These are phyloP conservation scores for Xylariaceae sp. DNA, from an alignment of 2,329 filamentous ascomycete species.

Conservation along the genomic window DNA sequence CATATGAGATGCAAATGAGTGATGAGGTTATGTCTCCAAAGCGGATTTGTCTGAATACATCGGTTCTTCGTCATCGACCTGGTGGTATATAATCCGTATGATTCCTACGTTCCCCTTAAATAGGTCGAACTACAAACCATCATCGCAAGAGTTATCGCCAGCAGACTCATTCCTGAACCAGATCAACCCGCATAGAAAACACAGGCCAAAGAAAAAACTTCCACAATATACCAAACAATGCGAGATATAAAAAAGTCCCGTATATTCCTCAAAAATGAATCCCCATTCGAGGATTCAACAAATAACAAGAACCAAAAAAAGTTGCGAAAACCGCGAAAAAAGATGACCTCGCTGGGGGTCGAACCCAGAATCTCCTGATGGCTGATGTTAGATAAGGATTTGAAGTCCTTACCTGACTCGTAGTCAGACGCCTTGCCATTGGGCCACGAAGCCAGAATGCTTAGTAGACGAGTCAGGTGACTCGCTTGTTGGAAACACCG, in stretches of 20 bases:
- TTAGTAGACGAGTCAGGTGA: background rate
- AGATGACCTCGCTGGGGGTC: slow-evolving; percentile 20
- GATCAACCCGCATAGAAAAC: too few species aligned
- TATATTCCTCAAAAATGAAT: too few species aligned
- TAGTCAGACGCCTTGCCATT: slow-evolving; percentile 43
- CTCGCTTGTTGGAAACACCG: background rate
- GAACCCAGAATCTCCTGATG: slow-evolving; percentile 23
- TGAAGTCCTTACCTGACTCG: slow-evolving; percentile 21
- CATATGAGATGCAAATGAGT: background rate
- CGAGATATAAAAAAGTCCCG: too few species aligned
- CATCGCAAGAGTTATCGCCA: too few species aligned
- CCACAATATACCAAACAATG: too few species aligned
- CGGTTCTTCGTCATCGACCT: background rate
- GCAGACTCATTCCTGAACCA: too few species aligned
- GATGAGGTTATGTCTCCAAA: background rate
- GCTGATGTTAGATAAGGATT: background rate
- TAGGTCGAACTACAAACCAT: too few species aligned
- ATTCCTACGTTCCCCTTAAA: too few species aligned
- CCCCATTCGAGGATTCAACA: too few species aligned
- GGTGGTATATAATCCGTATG: background rate
- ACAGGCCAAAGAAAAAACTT: too few species aligned
- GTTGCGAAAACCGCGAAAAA: background rate
- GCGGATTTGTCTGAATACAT: background rate
- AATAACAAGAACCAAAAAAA: background rate
- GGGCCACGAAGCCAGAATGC: slow-evolving; percentile 27